phyloP scores from a whole-genome alignment of 2,329 filamentous ascomycete species.

The Penicillium sp. region DNA sequence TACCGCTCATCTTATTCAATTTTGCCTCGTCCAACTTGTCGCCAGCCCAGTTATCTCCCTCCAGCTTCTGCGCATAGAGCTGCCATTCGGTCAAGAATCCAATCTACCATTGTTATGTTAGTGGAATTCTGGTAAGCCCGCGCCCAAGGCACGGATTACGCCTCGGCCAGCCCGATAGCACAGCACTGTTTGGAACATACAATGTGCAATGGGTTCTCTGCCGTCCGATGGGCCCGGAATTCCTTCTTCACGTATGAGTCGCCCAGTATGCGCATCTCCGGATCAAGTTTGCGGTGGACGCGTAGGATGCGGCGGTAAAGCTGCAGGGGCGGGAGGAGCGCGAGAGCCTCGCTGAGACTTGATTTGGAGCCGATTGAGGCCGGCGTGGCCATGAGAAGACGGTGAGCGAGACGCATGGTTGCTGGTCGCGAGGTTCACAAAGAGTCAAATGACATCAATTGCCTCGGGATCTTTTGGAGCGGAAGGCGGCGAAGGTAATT shows the following conservation, averaged over 20 bases:
- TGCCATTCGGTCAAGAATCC: conserved; percentile 98
- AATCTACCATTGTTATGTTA: conserved; percentile 52
- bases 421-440: background rate
- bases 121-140: background rate
- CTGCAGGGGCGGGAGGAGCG: conserved; percentile 78
- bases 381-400: conserved; percentile 40
- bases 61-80: conserved; percentile 83
- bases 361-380: conserved; percentile 37
- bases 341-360: conserved; percentile 48
- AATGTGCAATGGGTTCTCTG: conserved; percentile 89
- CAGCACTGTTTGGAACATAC: conserved; percentile 48
- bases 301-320: conserved; percentile 84
- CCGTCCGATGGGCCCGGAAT: conserved; percentile 73
- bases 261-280: conserved; percentile 71
- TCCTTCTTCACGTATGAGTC: conserved; percentile 92
- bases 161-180: too few relatives aligned
- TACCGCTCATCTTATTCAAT: conserved; percentile 90
- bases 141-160: too few relatives aligned
- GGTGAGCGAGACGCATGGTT: conserved; percentile 33
- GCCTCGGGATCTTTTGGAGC: conserved; percentile 11
- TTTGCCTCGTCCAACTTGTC: conserved; percentile 78
- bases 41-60: conserved; percentile 78
- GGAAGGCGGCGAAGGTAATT: too few relatives aligned
- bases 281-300: conserved; percentile 70
- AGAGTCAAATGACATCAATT: conserved; percentile 23